Evolutionary conservation across 441 rosid genomes (phyloP).

Genomic region (Jatropha multifida): DNA sequence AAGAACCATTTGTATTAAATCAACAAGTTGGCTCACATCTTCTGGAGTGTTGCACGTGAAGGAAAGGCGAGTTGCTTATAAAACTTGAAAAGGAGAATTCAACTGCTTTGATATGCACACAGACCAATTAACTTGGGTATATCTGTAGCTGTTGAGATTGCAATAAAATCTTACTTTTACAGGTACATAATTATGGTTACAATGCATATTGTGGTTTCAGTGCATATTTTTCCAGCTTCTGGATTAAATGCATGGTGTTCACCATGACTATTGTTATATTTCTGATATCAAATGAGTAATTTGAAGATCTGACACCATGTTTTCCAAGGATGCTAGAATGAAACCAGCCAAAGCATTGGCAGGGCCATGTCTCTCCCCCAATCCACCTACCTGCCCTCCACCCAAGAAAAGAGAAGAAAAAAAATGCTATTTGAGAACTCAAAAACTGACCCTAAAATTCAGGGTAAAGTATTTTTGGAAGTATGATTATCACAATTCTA

Average conservation of each 20-base stretch:
- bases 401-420: too few relatives aligned
- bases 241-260: background rate
- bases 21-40: conserved; percentile 18
- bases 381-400: too few relatives aligned
- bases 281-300: background rate
- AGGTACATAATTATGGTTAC: background rate
- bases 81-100: background rate
- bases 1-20: conserved; percentile 40
- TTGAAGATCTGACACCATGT: background rate
- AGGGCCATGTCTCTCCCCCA: background rate
- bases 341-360: background rate
- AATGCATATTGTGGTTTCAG: background rate
- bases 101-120: background rate
- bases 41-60: conserved; percentile 24
- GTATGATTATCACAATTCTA: background rate
- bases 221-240: background rate
- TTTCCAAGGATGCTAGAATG: background rate
- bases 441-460: background rate
- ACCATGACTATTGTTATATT: background rate
- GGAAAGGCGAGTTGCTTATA: conserved; percentile 7
- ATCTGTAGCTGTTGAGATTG: background rate
- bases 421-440: too few relatives aligned
- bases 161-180: background rate
- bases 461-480: background rate
- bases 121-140: background rate